phyloP scores from a whole-genome alignment of 2,329 filamentous ascomycete genomes.

The Fusarium sp. region DNA sequence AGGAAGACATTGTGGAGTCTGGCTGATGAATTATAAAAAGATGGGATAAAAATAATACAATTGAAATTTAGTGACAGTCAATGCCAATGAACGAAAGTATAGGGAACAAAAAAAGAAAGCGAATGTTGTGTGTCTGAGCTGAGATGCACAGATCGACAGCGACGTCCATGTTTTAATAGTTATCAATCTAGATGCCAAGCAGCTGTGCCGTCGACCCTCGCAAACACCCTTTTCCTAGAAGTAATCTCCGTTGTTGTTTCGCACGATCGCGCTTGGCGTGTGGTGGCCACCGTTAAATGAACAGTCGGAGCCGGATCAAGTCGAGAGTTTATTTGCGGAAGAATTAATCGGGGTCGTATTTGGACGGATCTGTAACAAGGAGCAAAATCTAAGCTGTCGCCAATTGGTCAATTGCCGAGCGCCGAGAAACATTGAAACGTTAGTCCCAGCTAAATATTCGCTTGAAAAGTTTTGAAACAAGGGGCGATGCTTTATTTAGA shows the following conservation, averaged over 20 bases:
- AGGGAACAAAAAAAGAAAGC: conserved; percentile 15
- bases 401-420: conserved; percentile 7
- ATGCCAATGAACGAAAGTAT: conserved; percentile 36
- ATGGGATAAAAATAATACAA: conserved; percentile 3
- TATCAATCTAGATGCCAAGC: conserved; percentile 7
- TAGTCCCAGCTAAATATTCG: conserved; percentile 1
- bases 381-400: background rate
- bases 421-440: conserved; percentile 10
- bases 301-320: background rate
- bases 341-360: conserved; percentile 1
- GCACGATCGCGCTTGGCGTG: background rate
- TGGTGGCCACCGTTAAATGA: background rate
- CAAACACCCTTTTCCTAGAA: background rate
- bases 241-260: conserved; percentile 26
- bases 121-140: conserved; percentile 9
- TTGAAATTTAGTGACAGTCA: conserved; percentile 37
- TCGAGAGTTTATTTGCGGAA: conserved; percentile 18
- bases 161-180: conserved; percentile 24
- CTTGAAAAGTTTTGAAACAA: conserved; percentile 29
- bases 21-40: conserved; percentile 12
- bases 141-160: background rate
- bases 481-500: conserved; percentile 21
- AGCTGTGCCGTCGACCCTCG: no score
- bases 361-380: conserved; percentile 17
- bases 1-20: conserved; percentile 41